Evolutionary conservation across 1,284 basidiomycete genomes (phyloP), one percentile per base, ranked within the genome.

Genomic region (Cutaneotrichosporon sp.): DNA sequence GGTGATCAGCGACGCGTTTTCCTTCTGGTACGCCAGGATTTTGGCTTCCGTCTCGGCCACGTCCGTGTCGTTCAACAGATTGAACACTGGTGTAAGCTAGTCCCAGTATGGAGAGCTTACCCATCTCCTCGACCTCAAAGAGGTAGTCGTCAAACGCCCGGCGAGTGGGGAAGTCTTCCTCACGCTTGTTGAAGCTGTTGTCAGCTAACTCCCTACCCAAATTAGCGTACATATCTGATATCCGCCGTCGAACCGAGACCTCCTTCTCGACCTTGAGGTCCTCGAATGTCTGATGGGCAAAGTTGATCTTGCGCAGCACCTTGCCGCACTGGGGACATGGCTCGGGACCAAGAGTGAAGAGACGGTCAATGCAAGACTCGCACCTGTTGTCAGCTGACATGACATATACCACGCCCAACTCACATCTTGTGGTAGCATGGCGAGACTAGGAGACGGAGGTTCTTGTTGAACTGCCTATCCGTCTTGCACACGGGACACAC

Each of bases 381-480:
- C 92, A 97, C 88, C 90, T 93, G 63, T 13, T 21, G 49, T 45
- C 36, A 52, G 55, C 36, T 35, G 7, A n/a, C 13, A 17, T 3
- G 10, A 1, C 1, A 9, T 17, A 17, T 15, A 5, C 26, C 26
- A 30, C 5, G 26, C 26, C 7, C 15, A 26, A 63, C 81, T 55
- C 61, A 90, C 93, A 97, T 94, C 80, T 97, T 97, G 78, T 99
- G 96, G 76, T 97, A 99, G 74, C 96, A 99, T 26, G 89, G 83
- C 68, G 91, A 93, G 58, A 99, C 93, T 52, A 98, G 81, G 43
- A 99, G 79, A 39, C 94, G 84, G 22, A 99, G 79, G 66, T 92
- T 91, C 14, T 92, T 91, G 68, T 97, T 97, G 58, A 97, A 79
- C 72, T 96, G 97, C 53, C 96, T 80, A 70, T 98, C 96, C 35